phyloP scores from a whole-genome alignment of 306 rosid species.

The Calophaca sinica region DNA sequence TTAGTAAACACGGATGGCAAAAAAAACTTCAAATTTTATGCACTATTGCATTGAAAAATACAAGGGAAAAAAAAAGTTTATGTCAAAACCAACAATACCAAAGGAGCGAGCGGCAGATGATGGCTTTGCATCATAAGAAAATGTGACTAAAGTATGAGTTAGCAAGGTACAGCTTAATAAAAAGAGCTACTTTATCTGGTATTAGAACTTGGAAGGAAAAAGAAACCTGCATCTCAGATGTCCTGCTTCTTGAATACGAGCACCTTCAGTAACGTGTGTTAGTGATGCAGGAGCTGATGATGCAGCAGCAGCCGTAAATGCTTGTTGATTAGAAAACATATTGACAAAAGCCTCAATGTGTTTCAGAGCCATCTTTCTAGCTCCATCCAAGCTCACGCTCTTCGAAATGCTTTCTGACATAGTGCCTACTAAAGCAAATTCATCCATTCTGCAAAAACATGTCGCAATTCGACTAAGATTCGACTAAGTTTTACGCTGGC shows the following conservation, averaged over 20 bases:
- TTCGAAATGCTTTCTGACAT: conserved; percentile 80
- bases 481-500: no score
- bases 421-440: conserved; percentile 73
- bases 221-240: conserved; percentile 98
- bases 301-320: conserved; percentile 87
- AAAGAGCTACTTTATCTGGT: conserved; percentile 17
- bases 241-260: conserved; percentile 97
- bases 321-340: conserved; percentile 86
- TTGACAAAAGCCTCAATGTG: conserved; percentile 91
- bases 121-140: conserved; percentile 32
- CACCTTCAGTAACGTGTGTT: conserved; percentile 90
- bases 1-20: not conserved
- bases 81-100: conserved; percentile 20
- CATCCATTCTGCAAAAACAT: conserved; percentile 90
- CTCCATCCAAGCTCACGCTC: conserved; percentile 94
- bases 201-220: conserved; percentile 12
- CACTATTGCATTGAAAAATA: conserved; percentile 11
- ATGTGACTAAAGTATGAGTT: conserved; percentile 8
- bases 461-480: not conserved
- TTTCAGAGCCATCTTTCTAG: conserved; percentile 92
- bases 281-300: conserved; percentile 92
- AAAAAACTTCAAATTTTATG: not conserved
- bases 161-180: conserved; percentile 8
- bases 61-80: not conserved
- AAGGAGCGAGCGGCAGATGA: not conserved